These are phyloP conservation scores for Lipomyces orientalis DNA, from an alignment of 805 yeast genomes.

Conservation along the genomic window DNA sequence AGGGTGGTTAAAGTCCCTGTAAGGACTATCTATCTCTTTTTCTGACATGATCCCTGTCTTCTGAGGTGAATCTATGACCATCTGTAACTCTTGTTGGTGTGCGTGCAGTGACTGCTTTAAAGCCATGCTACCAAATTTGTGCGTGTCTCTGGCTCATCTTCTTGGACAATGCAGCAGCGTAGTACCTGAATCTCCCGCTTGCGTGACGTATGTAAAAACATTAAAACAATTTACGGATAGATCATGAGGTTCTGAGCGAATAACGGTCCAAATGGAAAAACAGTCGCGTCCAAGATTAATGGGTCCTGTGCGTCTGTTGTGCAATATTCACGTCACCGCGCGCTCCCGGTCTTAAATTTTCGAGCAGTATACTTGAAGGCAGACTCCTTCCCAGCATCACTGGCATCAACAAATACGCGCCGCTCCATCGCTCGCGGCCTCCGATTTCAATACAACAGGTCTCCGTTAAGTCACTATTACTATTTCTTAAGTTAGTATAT, in stretches of 20 bases:
- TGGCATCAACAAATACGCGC: neutral
- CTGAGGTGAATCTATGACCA: neutral
- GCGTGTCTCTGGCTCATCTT: neutral
- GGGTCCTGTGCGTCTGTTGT: neutral
- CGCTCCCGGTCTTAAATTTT: neutral
- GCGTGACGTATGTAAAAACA: neutral
- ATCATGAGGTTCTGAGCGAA: neutral
- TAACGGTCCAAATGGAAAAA: neutral
- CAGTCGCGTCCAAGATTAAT: neutral
- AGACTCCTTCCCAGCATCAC: neutral
- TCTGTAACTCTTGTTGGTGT: neutral
- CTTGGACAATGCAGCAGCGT: neutral
- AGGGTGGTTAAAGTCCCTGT: constrained; percentile 83
- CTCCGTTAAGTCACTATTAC: neutral
- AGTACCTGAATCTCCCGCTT: neutral
- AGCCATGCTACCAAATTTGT: neutral
- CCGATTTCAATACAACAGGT: neutral
- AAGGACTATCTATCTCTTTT: constrained; percentile 79
- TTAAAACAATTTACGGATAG: neutral
- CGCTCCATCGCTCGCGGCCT: neutral
- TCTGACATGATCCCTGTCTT: neutral
- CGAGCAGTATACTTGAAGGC: neutral
- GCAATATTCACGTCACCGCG: neutral
- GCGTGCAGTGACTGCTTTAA: neutral
- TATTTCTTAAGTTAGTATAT: neutral